These are phyloP conservation scores for Umbelopsis isabellina DNA, from an alignment of 192 early-diverging fungal genomes.

Conservation along the genomic window DNA sequence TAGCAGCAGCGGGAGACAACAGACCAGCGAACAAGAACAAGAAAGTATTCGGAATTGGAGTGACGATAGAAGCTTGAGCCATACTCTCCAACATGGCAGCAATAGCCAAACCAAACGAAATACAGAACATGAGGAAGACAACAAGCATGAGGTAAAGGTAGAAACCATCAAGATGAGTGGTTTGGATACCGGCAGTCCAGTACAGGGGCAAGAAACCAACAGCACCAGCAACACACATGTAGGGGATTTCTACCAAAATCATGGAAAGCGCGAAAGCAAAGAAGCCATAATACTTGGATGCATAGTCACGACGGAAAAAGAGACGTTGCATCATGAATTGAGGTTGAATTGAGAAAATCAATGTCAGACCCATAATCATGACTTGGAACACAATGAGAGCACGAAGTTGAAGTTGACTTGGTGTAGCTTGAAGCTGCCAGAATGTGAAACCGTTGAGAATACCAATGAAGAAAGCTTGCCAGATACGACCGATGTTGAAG, in stretches of 20 bases:
- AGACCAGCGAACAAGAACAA: conserved; percentile 75
- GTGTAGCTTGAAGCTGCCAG: conserved; percentile 59
- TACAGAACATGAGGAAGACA: conserved; percentile 64
- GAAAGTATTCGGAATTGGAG: conserved; percentile 69
- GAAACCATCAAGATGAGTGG: conserved; percentile 46
- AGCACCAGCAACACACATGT: conserved; percentile 61
- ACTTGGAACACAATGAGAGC: conserved; percentile 75
- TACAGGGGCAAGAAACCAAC: conserved; percentile 76
- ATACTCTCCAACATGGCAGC: conserved; percentile 66
- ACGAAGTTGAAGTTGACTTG: conserved; percentile 65
- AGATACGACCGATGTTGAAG: conserved; percentile 76
- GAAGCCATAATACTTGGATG: conserved; percentile 71
- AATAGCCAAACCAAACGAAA: conserved; percentile 73
- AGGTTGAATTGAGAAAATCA: conserved; percentile 74
- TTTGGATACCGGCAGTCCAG: conserved; percentile 71
- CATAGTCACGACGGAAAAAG: conserved; percentile 69
- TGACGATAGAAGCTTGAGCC: conserved; percentile 60
- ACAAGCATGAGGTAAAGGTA: conserved; percentile 70
- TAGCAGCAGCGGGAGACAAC: conserved; percentile 59
- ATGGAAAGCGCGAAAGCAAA: conserved; percentile 65
- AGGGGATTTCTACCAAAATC: conserved; percentile 72
- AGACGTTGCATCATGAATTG: conserved; percentile 68
- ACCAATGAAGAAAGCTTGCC: conserved; percentile 59
- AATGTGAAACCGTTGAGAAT: conserved; percentile 78
- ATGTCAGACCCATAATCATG: conserved; percentile 64